Evolutionary conservation across 768 basidiomycete genomes (phyloP).

Genomic region (Termitomyces sp.): DNA sequence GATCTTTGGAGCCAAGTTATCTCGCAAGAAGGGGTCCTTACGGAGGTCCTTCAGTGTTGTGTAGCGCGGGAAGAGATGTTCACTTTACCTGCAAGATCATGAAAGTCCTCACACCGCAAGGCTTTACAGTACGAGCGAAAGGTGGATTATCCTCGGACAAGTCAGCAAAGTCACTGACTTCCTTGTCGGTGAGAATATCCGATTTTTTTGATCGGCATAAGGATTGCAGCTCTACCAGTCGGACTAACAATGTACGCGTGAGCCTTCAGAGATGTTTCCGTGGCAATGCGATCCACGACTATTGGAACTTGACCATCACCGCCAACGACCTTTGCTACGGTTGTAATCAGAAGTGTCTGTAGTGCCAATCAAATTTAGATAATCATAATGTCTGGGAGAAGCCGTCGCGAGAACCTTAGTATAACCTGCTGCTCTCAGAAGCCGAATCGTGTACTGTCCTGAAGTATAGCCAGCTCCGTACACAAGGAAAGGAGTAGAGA

Average conservation of each 20-base stretch:
- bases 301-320: constrained; percentile 20
- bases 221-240: constrained; percentile 33
- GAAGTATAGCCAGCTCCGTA: constrained; percentile 36
- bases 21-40: constrained; percentile 32
- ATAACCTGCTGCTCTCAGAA: constrained; percentile 33
- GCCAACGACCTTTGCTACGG: constrained; percentile 21
- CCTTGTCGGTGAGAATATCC: constrained; percentile 23
- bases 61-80: not conserved
- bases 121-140: constrained; percentile 29
- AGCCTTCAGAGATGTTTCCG: constrained; percentile 26
- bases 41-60: not conserved
- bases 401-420: constrained; percentile 33
- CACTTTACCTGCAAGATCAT: constrained; percentile 31
- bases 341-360: constrained; percentile 30
- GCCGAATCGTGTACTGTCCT: constrained; percentile 29
- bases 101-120: constrained; percentile 37
- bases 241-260: constrained; percentile 32
- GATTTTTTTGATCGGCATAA: constrained; percentile 45
- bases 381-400: constrained; percentile 20
- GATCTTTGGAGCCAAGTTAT: constrained; percentile 40
- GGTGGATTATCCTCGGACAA: constrained; percentile 29
- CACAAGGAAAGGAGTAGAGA: constrained; percentile 29
- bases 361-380: constrained; percentile 27
- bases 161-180: constrained; percentile 25
- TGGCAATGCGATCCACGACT: constrained; percentile 28